Percentiles rank a stretch among this genome's conserved stretches.
phyloP scores from a whole-genome alignment of 345 rosid species.

The Psidium guajava region DNA sequence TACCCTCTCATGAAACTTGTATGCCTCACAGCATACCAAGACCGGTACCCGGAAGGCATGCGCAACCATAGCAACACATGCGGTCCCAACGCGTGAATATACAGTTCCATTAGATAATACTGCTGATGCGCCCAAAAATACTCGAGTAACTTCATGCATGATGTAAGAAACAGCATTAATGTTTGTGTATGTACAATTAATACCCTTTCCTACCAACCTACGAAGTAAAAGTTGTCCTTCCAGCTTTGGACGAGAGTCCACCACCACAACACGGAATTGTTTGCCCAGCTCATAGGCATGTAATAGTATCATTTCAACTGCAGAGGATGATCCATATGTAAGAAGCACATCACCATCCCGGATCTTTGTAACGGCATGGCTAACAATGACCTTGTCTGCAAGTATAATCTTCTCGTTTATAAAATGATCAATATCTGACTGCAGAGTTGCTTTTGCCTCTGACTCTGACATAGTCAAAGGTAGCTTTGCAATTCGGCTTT shows the following conservation, averaged over 20 bases:
- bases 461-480: constrained; percentile 56
- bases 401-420: constrained; percentile 70
- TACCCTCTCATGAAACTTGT: constrained; percentile 93
- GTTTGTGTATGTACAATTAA: constrained; percentile 75
- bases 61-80: constrained; percentile 95
- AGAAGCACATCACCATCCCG: constrained; percentile 92
- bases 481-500: constrained; percentile 63
- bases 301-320: constrained; percentile 80
- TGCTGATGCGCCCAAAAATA: constrained; percentile 88
- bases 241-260: constrained; percentile 91
- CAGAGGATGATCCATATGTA: constrained; percentile 81
- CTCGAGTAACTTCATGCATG: constrained; percentile 92
- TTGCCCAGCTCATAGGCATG: constrained; percentile 82
- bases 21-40: constrained; percentile 91
- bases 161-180: constrained; percentile 85
- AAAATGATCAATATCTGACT: constrained; percentile 64
- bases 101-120: constrained; percentile 96
- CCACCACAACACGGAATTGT: constrained; percentile 77
- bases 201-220: constrained; percentile 78
- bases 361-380: constrained; percentile 80
- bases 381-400: constrained; percentile 73
- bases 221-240: constrained; percentile 81
- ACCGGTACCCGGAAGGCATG: constrained; percentile 77
- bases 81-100: constrained; percentile 91
- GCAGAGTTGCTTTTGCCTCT: constrained; percentile 68